Conservation (phyloP, 2,329 filamentous ascomycete species). For the Xylariaceae sp. region DNA sequence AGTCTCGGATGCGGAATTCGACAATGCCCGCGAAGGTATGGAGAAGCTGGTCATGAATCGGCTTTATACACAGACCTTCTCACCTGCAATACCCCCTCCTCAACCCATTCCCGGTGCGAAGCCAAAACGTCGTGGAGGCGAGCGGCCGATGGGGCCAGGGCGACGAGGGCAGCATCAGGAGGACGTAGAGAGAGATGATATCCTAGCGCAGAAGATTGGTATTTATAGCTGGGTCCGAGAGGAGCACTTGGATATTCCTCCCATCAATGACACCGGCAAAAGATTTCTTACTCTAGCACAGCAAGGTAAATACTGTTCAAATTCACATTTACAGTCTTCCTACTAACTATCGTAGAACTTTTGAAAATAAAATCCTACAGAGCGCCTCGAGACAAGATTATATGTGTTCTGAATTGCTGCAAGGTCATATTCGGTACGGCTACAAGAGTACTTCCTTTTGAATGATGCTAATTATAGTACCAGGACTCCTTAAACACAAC, state of each 20-base stretch:
- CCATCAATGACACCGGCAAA: slow-evolving; percentile 81
- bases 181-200: slow-evolving; percentile 93
- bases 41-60: slow-evolving; percentile 99
- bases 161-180: slow-evolving; percentile 94
- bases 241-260: slow-evolving; percentile 88
- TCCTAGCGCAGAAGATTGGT: slow-evolving; percentile 93
- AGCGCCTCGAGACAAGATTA: slow-evolving; percentile 97
- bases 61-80: slow-evolving; percentile 93
- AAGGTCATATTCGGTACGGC: slow-evolving; percentile 92
- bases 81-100: slow-evolving; percentile 83
- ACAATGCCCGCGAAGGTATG: slow-evolving; percentile 98
- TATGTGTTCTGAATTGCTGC: slow-evolving; percentile 97
- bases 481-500: slow-evolving; percentile 84
- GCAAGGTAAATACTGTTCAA: slow-evolving; percentile 60
- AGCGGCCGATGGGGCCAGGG: slow-evolving; percentile 75
- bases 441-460: not conserved
- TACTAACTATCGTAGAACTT: slow-evolving; percentile 64
- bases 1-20: slow-evolving; percentile 94
- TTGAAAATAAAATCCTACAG: slow-evolving; percentile 96
- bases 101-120: slow-evolving; percentile 72
- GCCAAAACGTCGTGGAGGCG: slow-evolving; percentile 68
- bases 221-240: slow-evolving; percentile 96
- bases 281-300: slow-evolving; percentile 89
- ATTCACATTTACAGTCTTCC: not conserved
- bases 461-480: slow-evolving; percentile 16